Conservation (phyloP, 208 protist species). For the Acanthamoeba royreba region DNA sequence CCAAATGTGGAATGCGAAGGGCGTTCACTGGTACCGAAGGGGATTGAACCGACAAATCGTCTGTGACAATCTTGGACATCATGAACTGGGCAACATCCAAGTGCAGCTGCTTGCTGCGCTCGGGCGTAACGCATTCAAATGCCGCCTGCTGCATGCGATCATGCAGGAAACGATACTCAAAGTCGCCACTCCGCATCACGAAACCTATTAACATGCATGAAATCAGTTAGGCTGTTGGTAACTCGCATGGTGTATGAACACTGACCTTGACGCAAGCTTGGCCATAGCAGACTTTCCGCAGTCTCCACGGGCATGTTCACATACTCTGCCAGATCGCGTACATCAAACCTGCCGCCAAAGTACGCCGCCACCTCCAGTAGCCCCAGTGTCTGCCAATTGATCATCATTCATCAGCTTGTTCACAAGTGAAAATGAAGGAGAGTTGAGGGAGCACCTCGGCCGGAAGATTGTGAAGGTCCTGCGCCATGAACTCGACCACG, state of each 20-base stretch:
- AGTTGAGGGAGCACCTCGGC: neutral
- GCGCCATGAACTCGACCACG: conserved; percentile 43
- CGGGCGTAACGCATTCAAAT: neutral
- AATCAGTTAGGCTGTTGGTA: no score
- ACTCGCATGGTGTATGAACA: neutral
- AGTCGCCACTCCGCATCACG: conserved; percentile 13
- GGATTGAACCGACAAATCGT: neutral
- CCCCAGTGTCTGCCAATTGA: neutral
- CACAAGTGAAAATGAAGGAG: neutral
- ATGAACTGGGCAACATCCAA: neutral
- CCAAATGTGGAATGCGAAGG: neutral
- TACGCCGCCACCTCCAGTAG: conserved; percentile 9
- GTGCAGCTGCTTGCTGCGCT: neutral
- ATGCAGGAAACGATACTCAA: conserved; percentile 33
- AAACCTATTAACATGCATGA: neutral
- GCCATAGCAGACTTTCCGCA: neutral
- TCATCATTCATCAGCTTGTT: neutral
- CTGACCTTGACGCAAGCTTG: neutral
- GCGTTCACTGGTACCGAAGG: neutral
- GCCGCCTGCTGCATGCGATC: conserved; percentile 34
- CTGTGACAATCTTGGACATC: neutral
- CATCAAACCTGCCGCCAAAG: conserved; percentile 30
- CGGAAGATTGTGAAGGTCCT: conserved; percentile 18
- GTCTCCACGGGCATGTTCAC: neutral
- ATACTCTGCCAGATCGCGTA: neutral